Base-by-base conservation (phyloP, 495 filamentous ascomycete genomes). In the Hypoxylon fragiforme region DNA sequence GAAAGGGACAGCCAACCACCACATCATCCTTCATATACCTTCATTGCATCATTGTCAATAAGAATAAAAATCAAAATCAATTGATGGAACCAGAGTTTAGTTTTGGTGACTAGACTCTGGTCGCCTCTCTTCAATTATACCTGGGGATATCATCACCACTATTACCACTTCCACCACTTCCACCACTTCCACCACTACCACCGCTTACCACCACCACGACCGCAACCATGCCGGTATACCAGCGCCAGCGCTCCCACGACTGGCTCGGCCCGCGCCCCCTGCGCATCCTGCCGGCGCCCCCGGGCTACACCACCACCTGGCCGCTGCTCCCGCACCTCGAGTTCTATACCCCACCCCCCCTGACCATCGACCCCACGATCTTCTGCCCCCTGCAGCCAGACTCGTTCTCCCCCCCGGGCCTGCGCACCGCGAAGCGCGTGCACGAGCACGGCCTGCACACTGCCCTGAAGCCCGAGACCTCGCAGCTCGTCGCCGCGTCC, bases 351-450 rank as follows among this genome's bases (percentile, higher is more conserved):
- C 24, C 24, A 9, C 24, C 24, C 4, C 24, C 24, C 82, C 38
- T 86, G 72, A 49, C 86, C 82, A 0, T 79, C 77, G 6, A 89
- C 73, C 8, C 88, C 61, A 51, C 79, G 82, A 52, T 89, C 82
- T 12, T 87, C 72, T 2, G 83, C 81, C 34, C 77, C 68, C 1
- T 58, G 54, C 0, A 83, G 83, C 16, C 67, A 69, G 45, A 43
- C 31, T 26, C 32, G 53, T 47, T 66, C 43, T 8, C 26, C 82
- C 87, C 12, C 85, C 62, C 2, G 68, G 50, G 85, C 67, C 50
- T 86, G 31, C 31, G 12, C 31, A n/a, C 3, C 31, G 31, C n/a
- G 82, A 62, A 85, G 86, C 0, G 84, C 82, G 66, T 86, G 82
- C 49, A 85, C 83, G 9, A 86, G 20, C 22, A 75, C 34, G 3